Conservation (phyloP, 306 rosid species). For the Trifolium subterraneum region DNA sequence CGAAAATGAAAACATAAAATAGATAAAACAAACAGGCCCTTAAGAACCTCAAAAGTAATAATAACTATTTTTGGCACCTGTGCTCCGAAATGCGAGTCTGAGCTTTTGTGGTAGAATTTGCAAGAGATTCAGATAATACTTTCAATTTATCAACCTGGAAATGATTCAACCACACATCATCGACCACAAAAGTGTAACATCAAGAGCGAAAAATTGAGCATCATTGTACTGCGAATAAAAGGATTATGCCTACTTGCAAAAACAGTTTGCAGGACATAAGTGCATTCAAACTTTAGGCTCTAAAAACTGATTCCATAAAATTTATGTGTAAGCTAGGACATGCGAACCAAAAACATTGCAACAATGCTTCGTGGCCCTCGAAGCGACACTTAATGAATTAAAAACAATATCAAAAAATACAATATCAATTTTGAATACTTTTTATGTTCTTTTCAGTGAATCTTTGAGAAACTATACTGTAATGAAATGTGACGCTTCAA, state of each 20-base stretch:
- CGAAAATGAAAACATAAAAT: too few species aligned
- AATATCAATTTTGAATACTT: conserved; percentile 21
- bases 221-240: background rate
- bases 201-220: conserved; percentile 27
- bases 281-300: background rate
- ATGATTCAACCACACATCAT: conserved; percentile 35
- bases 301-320: background rate
- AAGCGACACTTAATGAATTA: conserved; percentile 13
- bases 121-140: conserved; percentile 85
- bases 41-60: conserved; percentile 26
- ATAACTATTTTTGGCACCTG: conserved; percentile 59
- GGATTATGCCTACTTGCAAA: conserved; percentile 27
- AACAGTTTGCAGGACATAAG: too few species aligned
- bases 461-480: conserved; percentile 25
- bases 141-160: conserved; percentile 83
- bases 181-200: conserved; percentile 21
- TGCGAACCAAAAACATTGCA: background rate
- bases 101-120: conserved; percentile 81
- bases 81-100: conserved; percentile 77
- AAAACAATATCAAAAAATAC: conserved; percentile 12
- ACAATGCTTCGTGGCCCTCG: background rate
- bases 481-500: conserved; percentile 1
- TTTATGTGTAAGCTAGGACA: background rate
- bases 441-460: conserved; percentile 18
- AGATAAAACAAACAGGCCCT: too few species aligned